Evolutionary conservation across 176 grass and related monocot species (phyloP).

Genomic region (Hsuehochloa calcarea): DNA sequence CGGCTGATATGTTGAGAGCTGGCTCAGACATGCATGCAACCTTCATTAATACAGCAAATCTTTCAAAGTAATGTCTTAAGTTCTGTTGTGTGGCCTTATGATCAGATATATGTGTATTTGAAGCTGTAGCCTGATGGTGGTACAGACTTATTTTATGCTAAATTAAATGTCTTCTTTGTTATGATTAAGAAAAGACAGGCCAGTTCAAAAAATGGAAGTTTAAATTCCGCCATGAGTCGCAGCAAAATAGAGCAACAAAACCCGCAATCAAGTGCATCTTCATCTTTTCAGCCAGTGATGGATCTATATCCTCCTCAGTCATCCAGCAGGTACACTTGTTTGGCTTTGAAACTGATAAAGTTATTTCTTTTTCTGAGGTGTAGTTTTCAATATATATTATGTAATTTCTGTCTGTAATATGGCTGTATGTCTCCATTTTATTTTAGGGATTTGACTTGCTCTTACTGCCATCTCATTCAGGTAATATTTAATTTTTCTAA

Average conservation of each 20-base stretch:
- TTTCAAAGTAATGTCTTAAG: slow-evolving; percentile 73
- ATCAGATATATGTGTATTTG: neutral
- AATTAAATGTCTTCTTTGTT: slow-evolving; percentile 44
- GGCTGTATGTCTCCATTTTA: slow-evolving; percentile 24
- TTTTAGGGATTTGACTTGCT: slow-evolving; percentile 81
- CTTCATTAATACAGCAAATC: slow-evolving; percentile 47
- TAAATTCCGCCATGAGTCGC: slow-evolving; percentile 41
- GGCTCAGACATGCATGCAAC: slow-evolving; percentile 60
- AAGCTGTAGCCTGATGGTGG: neutral
- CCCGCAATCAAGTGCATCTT: slow-evolving; percentile 36
- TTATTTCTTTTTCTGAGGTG: neutral
- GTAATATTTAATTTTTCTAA: slow-evolving; percentile 41
- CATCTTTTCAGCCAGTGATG: slow-evolving; percentile 49
- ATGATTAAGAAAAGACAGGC: slow-evolving; percentile 93
- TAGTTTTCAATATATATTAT: slow-evolving; percentile 22
- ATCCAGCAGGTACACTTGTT: slow-evolving; percentile 55
- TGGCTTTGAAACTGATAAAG: neutral
- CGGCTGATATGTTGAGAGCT: slow-evolving; percentile 67
- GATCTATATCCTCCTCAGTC: slow-evolving; percentile 71
- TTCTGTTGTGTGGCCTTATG: slow-evolving; percentile 16
- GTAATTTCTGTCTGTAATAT: slow-evolving; percentile 3
- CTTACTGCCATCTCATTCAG: slow-evolving; percentile 72
- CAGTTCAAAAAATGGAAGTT: slow-evolving; percentile 58
- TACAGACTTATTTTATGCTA: neutral
- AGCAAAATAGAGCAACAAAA: slow-evolving; percentile 43